A percentile compares a stretch with the other conserved stretches of the same genome.
Conservation (phyloP, 2,329 filamentous ascomycete genomes). For the Neocucurbitaria cava region DNA sequence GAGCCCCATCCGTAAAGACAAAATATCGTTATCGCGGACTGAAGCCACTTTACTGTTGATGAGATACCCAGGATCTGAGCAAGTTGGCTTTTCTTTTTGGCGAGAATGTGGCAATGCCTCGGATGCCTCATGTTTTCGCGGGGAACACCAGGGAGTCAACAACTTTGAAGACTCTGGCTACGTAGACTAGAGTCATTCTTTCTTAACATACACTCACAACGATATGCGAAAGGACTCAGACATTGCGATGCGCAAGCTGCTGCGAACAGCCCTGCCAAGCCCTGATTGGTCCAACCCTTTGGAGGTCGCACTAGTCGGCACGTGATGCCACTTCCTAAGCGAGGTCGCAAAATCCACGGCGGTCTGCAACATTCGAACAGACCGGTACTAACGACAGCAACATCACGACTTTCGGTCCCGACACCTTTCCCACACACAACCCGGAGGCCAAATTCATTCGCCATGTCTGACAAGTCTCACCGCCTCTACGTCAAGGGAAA, state of each 20-base stretch:
- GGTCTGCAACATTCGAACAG: slow-evolving; percentile 2
- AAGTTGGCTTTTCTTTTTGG: too few species aligned
- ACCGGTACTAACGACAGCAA: slow-evolving; percentile 43
- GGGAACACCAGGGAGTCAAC: too few species aligned
- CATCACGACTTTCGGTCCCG: slow-evolving; percentile 36
- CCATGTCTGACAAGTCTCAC: slow-evolving; percentile 49
- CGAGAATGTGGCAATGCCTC: too few species aligned
- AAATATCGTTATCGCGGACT: too few species aligned
- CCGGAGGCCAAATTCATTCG: slow-evolving; percentile 40
- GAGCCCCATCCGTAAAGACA: too few species aligned
- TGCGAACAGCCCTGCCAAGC: not conserved
- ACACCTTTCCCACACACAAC: slow-evolving; percentile 32
- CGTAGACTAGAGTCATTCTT: too few species aligned
- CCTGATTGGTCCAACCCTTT: not conserved
- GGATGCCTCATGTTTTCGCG: too few species aligned
- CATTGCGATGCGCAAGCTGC: too few species aligned
- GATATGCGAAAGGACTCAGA: not conserved
- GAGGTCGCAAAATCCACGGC: not conserved
- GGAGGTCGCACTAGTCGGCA: not conserved
- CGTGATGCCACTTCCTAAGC: not conserved
- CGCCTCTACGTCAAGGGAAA: slow-evolving; percentile 70
- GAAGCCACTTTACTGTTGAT: too few species aligned
- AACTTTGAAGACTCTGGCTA: too few species aligned
- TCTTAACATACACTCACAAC: not conserved
- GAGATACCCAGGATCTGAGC: too few species aligned